phyloP scores from a whole-genome alignment of 306 rosid genomes.

The Medicago ruthenica region DNA sequence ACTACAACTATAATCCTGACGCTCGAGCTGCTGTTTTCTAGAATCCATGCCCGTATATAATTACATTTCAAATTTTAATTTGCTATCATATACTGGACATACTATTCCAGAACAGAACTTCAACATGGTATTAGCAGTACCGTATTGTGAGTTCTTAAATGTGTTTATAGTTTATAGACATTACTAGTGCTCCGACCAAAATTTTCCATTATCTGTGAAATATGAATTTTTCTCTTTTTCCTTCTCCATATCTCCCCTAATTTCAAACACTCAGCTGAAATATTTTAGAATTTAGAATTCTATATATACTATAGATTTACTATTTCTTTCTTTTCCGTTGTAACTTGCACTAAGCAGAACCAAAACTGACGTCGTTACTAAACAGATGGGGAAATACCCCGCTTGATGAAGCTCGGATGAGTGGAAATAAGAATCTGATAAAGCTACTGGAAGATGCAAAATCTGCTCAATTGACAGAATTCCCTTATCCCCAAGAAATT shows the following conservation, averaged over 20 bases:
- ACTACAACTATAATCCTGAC: not conserved
- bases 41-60: not conserved
- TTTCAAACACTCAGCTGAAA: constrained; percentile 15
- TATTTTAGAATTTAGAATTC: no score
- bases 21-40: not conserved
- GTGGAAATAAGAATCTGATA: constrained; percentile 83
- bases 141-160: no score
- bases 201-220: not conserved
- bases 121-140: not conserved
- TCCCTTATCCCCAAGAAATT: constrained; percentile 54
- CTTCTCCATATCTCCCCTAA: constrained; percentile 6
- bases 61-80: not conserved
- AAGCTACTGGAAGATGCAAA: constrained; percentile 82
- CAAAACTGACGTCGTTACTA: constrained; percentile 25
- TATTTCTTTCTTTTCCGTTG: constrained; percentile 33
- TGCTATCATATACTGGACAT: not conserved
- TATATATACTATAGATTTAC: not conserved
- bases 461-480: constrained; percentile 64
- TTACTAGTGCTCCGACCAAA: not conserved
- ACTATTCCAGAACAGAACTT: not conserved
- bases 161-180: not conserved
- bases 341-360: not conserved
- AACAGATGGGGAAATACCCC: constrained; percentile 98
- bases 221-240: constrained; percentile 1
- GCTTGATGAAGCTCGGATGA: constrained; percentile 76